These are phyloP conservation scores for Ascobolus immersus DNA, from an alignment of 495 filamentous ascomycete genomes.

Conservation along the genomic window DNA sequence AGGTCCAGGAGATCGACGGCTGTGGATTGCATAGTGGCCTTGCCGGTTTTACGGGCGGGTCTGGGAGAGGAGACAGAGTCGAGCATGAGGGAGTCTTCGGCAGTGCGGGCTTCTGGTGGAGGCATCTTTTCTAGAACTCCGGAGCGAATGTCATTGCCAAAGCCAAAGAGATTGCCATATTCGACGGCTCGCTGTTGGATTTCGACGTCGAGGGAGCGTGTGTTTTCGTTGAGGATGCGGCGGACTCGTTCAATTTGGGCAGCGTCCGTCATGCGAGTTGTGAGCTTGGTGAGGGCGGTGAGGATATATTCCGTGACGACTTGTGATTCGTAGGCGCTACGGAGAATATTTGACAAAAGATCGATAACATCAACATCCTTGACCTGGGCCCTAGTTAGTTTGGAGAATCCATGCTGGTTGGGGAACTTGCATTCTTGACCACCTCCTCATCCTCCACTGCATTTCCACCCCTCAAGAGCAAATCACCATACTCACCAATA, in stretches of 20 bases:
- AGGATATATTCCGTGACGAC: constrained; percentile 83
- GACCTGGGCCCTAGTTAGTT: constrained; percentile 25
- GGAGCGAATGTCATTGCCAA: constrained; percentile 50
- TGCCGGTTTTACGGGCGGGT: constrained; percentile 34
- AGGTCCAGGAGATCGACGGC: constrained; percentile 81
- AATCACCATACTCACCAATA: constrained; percentile 89
- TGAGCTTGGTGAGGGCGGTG: constrained; percentile 85
- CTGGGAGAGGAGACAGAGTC: constrained; percentile 32
- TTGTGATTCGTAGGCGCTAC: constrained; percentile 76
- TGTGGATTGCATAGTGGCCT: no score
- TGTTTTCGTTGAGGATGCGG: constrained; percentile 45
- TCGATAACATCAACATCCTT: constrained; percentile 77
- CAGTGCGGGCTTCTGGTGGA: constrained; percentile 61
- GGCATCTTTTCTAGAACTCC: constrained; percentile 96
- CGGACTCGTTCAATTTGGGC: constrained; percentile 65
- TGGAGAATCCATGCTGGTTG: background rate
- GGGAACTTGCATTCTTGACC: constrained; percentile 31
- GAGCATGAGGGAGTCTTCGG: constrained; percentile 36
- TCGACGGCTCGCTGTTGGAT: constrained; percentile 89
- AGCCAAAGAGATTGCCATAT: constrained; percentile 75
- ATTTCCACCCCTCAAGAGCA: constrained; percentile 59
- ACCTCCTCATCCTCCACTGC: constrained; percentile 93
- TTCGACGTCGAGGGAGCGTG: constrained; percentile 70
- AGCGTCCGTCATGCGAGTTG: constrained; percentile 57
- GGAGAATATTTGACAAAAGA: constrained; percentile 68